A percentile compares a stretch with the other conserved stretches of the same genome.
These are phyloP conservation scores for Kwoniella europaea DNA, from an alignment of 768 basidiomycete genomes.

Conservation along the genomic window DNA sequence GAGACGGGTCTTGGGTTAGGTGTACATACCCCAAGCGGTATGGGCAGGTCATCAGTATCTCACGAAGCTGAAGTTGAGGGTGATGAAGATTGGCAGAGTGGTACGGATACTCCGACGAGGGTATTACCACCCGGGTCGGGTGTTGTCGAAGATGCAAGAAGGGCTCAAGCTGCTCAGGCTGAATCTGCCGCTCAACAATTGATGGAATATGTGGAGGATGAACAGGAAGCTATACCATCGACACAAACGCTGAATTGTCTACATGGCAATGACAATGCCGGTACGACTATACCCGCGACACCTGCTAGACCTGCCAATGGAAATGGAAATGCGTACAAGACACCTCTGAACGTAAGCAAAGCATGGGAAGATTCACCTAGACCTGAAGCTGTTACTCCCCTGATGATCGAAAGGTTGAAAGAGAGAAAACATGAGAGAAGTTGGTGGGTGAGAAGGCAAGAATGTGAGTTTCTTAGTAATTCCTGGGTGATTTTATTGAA, in stretches of 20 bases:
- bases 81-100: constrained; percentile 14
- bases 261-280: neutral
- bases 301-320: constrained; percentile 59
- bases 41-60: constrained; percentile 1
- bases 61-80: constrained; percentile 18
- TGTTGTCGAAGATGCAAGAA: constrained; percentile 78
- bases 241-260: neutral
- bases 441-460: constrained; percentile 83
- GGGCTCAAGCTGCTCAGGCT: constrained; percentile 87
- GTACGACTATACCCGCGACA: constrained; percentile 64
- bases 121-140: constrained; percentile 1
- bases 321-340: constrained; percentile 26
- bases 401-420: constrained; percentile 70
- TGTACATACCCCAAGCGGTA: neutral
- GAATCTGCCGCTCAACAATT: constrained; percentile 89
- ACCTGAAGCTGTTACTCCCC: constrained; percentile 64
- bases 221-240: constrained; percentile 8
- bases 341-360: constrained; percentile 53
- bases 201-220: constrained; percentile 74
- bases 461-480: constrained; percentile 63
- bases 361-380: constrained; percentile 80
- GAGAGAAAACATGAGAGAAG: constrained; percentile 71
- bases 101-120: constrained; percentile 13
- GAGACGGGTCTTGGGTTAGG: neutral
- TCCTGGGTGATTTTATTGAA: neutral